Base-by-base conservation (phyloP, 768 basidiomycete genomes). In the Tylopilus plumbeoviolaceoides region DNA sequence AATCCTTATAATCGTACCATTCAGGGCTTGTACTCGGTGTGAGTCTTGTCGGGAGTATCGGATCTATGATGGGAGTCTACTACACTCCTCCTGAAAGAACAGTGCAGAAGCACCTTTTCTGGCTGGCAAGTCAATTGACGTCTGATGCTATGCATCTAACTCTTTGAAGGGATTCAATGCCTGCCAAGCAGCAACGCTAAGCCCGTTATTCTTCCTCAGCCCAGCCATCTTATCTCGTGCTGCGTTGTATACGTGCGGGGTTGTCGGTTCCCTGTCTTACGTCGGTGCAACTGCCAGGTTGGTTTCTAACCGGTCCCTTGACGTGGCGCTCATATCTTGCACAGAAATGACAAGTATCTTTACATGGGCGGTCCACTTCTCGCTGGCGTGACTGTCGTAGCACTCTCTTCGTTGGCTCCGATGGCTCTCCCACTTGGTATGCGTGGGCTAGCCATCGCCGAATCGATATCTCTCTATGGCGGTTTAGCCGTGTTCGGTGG, bases 401-500 rank as follows among this genome's bases (percentile, higher is more conserved):
- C 91, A 21, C 78, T 92, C 28, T 84, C 85, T 63, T 86, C 85
- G n/a, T 72, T 95, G 40, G 92, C 92, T 10, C 92, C 92, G 0
- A 85, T 95, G 84, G 81, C 86, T 18, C 81, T 94, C n/a, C 90
- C 91, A 12, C 80, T 91, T 58, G 89, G 89, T 49, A 70, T 91
- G 54, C 84, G 91, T 42, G 78, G 82, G 25, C 78, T 95, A 35
- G 87, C 88, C 5, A 67, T 91, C 44, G 76, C 85, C 6, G 91
- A 95, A 70, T 71, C 83, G 2, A 80, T 95, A 51, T 86, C 84
- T 17, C 77, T 94, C 4, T 95, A 95, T 59, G 92, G 92, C 43
- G 92, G 92, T 46, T 77, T 94, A 28, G 92, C 89, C 14, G 86
- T 95, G 1, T 95, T 95, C 63, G 73, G 85, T 45, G 91, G 89